phyloP scores from a whole-genome alignment of 2,329 filamentous ascomycete genomes.

The Colletotrichum musae region DNA sequence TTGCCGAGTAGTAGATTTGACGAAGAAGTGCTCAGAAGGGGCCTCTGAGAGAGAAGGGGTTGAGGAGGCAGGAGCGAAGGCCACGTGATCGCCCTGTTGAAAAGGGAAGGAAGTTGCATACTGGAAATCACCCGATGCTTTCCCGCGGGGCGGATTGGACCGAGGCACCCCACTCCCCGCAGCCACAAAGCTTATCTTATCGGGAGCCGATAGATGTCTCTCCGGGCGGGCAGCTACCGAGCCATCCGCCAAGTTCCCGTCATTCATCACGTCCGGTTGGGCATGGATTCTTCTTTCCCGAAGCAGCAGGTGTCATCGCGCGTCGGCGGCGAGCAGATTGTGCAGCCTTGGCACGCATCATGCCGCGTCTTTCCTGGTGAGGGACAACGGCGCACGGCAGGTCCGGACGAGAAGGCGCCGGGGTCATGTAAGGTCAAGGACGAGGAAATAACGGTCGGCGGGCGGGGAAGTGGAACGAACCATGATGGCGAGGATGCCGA shows the following conservation, averaged over 20 bases:
- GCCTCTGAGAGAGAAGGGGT: too few relatives aligned
- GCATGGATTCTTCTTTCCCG: conserved; percentile 33
- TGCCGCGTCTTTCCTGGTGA: background rate
- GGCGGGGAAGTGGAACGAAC: conserved; percentile 34
- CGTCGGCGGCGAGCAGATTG: conserved; percentile 12
- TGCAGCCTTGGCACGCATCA: conserved; percentile 24
- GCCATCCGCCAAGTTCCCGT: background rate
- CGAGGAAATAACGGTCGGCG: conserved; percentile 5
- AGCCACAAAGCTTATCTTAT: too few relatives aligned
- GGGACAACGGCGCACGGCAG: background rate
- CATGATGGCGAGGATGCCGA: conserved; percentile 23
- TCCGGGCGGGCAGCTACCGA: background rate
- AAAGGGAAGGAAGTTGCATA: too few relatives aligned
- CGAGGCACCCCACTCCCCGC: too few relatives aligned
- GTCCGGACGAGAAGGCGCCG: background rate
- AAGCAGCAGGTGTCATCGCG: conserved; percentile 40
- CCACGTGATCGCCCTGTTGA: too few relatives aligned
- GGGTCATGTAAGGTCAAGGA: conserved; percentile 1
- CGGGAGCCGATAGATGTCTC: background rate
- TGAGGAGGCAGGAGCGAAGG: too few relatives aligned
- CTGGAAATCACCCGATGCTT: too few relatives aligned
- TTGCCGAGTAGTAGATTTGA: too few relatives aligned
- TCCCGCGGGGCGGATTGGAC: too few relatives aligned
- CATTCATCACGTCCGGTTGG: conserved; percentile 30
- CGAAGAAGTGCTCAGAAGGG: too few relatives aligned